These are phyloP conservation scores for Dalechampia spathulata DNA, from an alignment of 441 rosid species.

Conservation along the genomic window DNA sequence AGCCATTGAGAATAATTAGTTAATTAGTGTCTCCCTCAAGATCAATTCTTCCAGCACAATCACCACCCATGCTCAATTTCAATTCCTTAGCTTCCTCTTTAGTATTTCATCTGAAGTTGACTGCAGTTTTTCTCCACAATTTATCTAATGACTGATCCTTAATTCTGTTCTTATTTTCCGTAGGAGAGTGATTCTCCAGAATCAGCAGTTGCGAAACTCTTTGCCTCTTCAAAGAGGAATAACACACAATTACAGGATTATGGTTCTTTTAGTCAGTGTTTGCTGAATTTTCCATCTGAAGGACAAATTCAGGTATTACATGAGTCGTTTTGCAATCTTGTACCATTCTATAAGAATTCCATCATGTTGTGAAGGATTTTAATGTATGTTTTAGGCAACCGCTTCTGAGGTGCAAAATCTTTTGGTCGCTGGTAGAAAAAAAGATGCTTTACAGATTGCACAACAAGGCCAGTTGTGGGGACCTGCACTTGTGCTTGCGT, in stretches of 20 bases:
- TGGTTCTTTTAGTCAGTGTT: constrained; percentile 56
- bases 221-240: constrained; percentile 63
- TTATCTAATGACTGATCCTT: constrained; percentile 8
- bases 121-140: background rate
- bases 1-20: too few species aligned
- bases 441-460: constrained; percentile 78
- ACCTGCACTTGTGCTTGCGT: constrained; percentile 94
- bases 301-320: constrained; percentile 69
- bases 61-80: too few species aligned
- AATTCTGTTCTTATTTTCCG: constrained; percentile 17
- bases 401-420: constrained; percentile 92
- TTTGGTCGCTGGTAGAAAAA: constrained; percentile 87
- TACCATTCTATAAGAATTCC: constrained; percentile 4
- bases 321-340: constrained; percentile 1
- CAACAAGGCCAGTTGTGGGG: constrained; percentile 99
- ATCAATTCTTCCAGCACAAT: too few species aligned
- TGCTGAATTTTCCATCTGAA: constrained; percentile 81
- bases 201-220: constrained; percentile 89
- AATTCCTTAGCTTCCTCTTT: too few species aligned
- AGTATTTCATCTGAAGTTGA: background rate
- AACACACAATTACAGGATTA: constrained; percentile 36
- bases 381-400: constrained; percentile 52
- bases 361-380: constrained; percentile 17
- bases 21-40: too few species aligned
- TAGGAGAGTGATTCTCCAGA: constrained; percentile 86